phyloP scores from a whole-genome alignment of 2,329 filamentous ascomycete species.

The Paecilomyces niveus region DNA sequence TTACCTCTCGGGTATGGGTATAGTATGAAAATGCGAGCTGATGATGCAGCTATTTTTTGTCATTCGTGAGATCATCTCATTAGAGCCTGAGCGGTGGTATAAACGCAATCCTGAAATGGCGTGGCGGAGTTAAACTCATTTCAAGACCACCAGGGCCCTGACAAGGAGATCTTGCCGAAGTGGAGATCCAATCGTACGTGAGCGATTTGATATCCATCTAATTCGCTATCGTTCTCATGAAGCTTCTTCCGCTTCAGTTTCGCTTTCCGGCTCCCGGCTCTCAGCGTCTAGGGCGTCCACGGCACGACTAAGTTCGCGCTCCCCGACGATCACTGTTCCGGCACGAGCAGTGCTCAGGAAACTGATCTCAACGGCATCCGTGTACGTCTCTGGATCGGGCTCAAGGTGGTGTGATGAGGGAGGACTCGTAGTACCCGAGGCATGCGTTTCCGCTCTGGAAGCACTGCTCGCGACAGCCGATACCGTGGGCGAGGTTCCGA shows the following conservation, averaged over 20 bases:
- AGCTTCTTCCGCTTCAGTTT: neutral
- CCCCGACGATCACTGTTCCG: conserved; percentile 78
- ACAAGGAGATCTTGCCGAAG: neutral
- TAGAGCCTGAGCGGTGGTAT: neutral
- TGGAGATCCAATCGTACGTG: neutral
- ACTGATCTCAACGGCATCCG: conserved; percentile 63
- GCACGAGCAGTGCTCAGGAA: conserved; percentile 85
- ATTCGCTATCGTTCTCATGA: neutral
- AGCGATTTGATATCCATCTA: neutral
- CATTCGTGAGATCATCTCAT: neutral
- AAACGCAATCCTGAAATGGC: neutral
- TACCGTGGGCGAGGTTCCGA: neutral
- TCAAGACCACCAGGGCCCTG: neutral
- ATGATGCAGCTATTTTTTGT: neutral
- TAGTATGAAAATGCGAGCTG: neutral
- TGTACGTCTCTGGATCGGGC: conserved; percentile 21
- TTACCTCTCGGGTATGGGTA: neutral
- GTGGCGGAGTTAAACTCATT: neutral
- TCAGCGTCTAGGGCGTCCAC: conserved; percentile 57
- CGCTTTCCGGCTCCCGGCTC: conserved; percentile 6
- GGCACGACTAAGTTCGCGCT: conserved; percentile 66
- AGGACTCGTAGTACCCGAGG: neutral
- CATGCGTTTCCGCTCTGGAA: conserved; percentile 1
- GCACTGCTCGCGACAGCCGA: conserved; percentile 2
- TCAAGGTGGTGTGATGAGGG: conserved; percentile 19